Base-by-base conservation (phyloP, 2,329 filamentous ascomycete genomes). In the Epichloe elymi region DNA sequence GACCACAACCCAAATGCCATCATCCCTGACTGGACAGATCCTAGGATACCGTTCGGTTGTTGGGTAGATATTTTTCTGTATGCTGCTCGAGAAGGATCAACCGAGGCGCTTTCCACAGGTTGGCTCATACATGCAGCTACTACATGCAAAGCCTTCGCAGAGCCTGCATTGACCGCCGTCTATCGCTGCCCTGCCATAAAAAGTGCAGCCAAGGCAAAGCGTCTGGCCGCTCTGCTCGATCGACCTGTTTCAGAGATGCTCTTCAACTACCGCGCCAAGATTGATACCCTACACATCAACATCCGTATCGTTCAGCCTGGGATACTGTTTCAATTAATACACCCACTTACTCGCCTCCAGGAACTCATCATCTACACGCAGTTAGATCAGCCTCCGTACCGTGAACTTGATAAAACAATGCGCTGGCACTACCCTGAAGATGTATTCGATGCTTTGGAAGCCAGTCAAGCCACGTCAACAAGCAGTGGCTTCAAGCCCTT, bases 341-440 rank as follows among this genome's bases (percentile, higher is more conserved):
- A 73, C 40, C 73, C 77, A 44, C 74, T 88, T 5, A 82, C 83
- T 0, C 80, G 80, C 46, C 71, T 95, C 15, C 75, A 76, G 48
- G 76, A 83, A 46, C 67, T 96, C 35, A 79, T 88, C 52, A 74
- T 95, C 15, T 83, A 82, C 55, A 85, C 90, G 57, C 76, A 75
- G 11, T 72, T 78, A 46, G 86, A 94, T 59, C 69, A 78, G 55
- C 74, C 83, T 2, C 85, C 85, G 0, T 88, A 82, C 61, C 72
- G 84, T 40, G 65, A 71, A 37, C 69, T 82, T 5, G 72, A 77
- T 46, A 68, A 71, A 30, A 73, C 70, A 46, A 65, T 83, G 23
- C 80, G 79, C 55, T 94, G 86, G 85, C 74, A 73, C 15, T 90
- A 93, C 61, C 76, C 84, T 11, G 65, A 73, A 5, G 69, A 75